Percentiles rank a stretch among this genome's conserved stretches.
phyloP scores from a whole-genome alignment of 352 stramenopile species.

The Globisporangium acanthophoron region DNA sequence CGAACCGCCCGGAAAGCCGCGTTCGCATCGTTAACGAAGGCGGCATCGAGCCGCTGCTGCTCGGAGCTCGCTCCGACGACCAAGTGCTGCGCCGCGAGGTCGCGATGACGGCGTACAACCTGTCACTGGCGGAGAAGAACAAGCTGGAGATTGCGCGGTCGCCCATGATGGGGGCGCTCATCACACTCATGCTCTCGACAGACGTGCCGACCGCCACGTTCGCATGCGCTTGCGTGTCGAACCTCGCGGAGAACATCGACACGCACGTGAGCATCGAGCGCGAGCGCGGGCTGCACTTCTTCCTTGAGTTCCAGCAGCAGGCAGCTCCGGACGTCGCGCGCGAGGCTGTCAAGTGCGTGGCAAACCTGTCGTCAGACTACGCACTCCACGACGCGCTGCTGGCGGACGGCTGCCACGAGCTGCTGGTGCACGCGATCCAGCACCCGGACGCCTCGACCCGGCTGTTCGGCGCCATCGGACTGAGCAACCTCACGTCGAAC shows the following conservation, averaged over 20 bases:
- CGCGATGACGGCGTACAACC: constrained; percentile 87
- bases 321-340: constrained; percentile 29
- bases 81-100: constrained; percentile 83
- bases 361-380: constrained; percentile 80
- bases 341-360: constrained; percentile 70
- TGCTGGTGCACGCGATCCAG: constrained; percentile 69
- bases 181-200: constrained; percentile 78
- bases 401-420: constrained; percentile 70
- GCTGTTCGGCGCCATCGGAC: constrained; percentile 84
- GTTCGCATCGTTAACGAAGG: constrained; percentile 88
- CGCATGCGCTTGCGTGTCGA: constrained; percentile 84
- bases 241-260: constrained; percentile 90
- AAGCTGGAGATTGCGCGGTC: constrained; percentile 90
- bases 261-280: constrained; percentile 83
- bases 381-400: constrained; percentile 82
- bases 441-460: constrained; percentile 57
- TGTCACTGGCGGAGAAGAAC: constrained; percentile 93
- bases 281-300: constrained; percentile 71
- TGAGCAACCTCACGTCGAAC: constrained; percentile 90
- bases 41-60: constrained; percentile 81
- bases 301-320: constrained; percentile 57
- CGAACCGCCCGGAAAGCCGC: constrained; percentile 76
- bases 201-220: constrained; percentile 72
- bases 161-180: constrained; percentile 69
- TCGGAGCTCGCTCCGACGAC: constrained; percentile 74